phyloP scores from a whole-genome alignment of 768 basidiomycete species.

The Glaciozyma antarctica region DNA sequence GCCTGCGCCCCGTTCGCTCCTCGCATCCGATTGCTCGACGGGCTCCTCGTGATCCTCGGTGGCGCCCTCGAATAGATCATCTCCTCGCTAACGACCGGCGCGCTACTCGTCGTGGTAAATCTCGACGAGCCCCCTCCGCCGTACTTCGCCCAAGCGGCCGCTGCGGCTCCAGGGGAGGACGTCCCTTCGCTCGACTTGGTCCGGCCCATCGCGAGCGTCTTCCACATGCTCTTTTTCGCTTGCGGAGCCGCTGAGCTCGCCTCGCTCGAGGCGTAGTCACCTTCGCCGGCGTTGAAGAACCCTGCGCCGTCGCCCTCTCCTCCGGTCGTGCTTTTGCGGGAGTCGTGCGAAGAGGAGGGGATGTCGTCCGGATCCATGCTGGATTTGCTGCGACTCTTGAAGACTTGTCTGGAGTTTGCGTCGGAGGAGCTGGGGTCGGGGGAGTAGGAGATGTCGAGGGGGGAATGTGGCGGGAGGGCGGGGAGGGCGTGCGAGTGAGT shows the following conservation, averaged over 20 bases:
- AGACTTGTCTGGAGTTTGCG: background rate
- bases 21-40: background rate
- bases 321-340: too few relatives aligned
- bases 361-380: background rate
- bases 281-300: background rate
- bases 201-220: background rate
- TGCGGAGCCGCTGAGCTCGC: background rate
- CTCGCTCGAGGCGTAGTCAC: background rate
- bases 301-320: too few relatives aligned
- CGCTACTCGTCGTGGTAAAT: too few relatives aligned
- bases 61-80: background rate
- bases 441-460: constrained; percentile 1
- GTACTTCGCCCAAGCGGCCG: background rate
- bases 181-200: background rate
- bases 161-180: background rate
- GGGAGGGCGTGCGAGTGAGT: background rate
- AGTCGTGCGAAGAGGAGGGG: too few relatives aligned
- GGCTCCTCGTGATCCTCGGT: background rate
- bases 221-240: background rate
- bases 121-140: background rate
- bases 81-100: background rate
- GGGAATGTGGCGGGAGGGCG: constrained; percentile 4
- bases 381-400: constrained; percentile 2
- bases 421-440: background rate
- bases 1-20: too few relatives aligned